phyloP scores from a whole-genome alignment of 495 filamentous ascomycete species.

The Glonium stellatum region DNA sequence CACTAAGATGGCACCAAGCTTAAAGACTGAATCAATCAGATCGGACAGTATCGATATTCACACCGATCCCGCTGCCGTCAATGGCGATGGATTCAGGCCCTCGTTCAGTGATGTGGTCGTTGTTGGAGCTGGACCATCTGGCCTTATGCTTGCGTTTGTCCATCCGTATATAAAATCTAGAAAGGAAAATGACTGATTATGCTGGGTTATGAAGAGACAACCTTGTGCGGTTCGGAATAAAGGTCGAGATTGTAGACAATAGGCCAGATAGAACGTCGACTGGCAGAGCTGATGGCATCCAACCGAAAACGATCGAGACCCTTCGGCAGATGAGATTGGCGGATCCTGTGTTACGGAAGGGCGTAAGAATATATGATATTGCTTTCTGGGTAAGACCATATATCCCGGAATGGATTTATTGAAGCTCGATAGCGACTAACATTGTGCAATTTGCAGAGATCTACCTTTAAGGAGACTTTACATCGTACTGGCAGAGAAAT shows the following conservation, averaged over 20 bases:
- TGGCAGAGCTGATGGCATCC: constrained; percentile 71
- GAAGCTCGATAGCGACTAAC: not conserved
- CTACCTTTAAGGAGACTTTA: constrained; percentile 46
- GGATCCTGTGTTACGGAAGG: constrained; percentile 53
- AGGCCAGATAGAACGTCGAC: constrained; percentile 60
- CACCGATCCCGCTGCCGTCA: constrained; percentile 2
- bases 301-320: constrained; percentile 70
- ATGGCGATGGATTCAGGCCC: constrained; percentile 7
- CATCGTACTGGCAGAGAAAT: constrained; percentile 60
- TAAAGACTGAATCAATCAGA: constrained; percentile 9
- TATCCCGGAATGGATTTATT: not conserved
- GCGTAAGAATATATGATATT: constrained; percentile 63
- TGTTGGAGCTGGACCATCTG: constrained; percentile 63
- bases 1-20: constrained; percentile 17
- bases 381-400: constrained; percentile 52
- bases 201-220: constrained; percentile 44
- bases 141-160: constrained; percentile 60
- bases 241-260: constrained; percentile 65
- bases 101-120: constrained; percentile 47
- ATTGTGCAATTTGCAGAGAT: constrained; percentile 40
- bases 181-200: not conserved
- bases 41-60: constrained; percentile 10
- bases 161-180: not conserved
- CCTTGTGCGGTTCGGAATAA: constrained; percentile 61
- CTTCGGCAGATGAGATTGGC: constrained; percentile 64